phyloP scores from a whole-genome alignment of 352 stramenopile species.

The Globisporangium cystogenes region DNA sequence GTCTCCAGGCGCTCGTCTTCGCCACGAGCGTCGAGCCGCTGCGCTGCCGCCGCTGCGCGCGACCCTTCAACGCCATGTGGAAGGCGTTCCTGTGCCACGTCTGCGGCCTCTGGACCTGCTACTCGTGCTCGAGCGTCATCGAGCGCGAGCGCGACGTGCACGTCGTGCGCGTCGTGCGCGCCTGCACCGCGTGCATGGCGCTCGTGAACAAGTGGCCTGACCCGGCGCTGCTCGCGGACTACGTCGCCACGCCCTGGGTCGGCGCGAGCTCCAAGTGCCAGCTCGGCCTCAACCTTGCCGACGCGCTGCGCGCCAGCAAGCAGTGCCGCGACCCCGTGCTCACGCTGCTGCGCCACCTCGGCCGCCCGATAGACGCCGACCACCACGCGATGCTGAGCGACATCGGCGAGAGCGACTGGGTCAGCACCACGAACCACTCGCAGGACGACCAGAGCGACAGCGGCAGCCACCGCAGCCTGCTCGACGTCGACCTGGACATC shows the following conservation, averaged over 20 bases:
- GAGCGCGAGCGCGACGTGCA: constrained; percentile 43
- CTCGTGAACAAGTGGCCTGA: constrained; percentile 52
- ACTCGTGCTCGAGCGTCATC: constrained; percentile 45
- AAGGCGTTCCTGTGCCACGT: constrained; percentile 44
- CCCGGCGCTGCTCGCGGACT: constrained; percentile 24
- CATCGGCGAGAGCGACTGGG: constrained; percentile 34
- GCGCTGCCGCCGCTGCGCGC: constrained; percentile 39
- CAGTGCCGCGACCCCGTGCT: constrained; percentile 25
- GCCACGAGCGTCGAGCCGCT: constrained; percentile 4
- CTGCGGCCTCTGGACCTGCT: constrained; percentile 44
- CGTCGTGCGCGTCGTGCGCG: constrained; percentile 42
- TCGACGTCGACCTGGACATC: constrained; percentile 9
- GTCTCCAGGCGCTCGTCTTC: constrained; percentile 40
- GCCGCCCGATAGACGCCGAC: constrained; percentile 14
- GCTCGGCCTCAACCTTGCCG: constrained; percentile 37
- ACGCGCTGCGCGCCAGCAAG: constrained; percentile 27
- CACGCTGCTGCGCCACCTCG: constrained; percentile 28
- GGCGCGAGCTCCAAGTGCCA: constrained; percentile 28
- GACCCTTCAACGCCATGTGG: constrained; percentile 40
- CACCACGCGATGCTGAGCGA: constrained; percentile 21
- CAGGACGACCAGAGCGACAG: constrained; percentile 7
- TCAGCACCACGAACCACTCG: constrained; percentile 15
- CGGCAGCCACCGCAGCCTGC: constrained; percentile 6
- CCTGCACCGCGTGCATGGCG: constrained; percentile 33
- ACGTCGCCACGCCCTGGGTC: constrained; percentile 25